Evolutionary conservation across 2,329 filamentous ascomycete genomes (phyloP), one percentile per base, ranked within the genome.

Genomic region (Sporothrix pallida): DNA sequence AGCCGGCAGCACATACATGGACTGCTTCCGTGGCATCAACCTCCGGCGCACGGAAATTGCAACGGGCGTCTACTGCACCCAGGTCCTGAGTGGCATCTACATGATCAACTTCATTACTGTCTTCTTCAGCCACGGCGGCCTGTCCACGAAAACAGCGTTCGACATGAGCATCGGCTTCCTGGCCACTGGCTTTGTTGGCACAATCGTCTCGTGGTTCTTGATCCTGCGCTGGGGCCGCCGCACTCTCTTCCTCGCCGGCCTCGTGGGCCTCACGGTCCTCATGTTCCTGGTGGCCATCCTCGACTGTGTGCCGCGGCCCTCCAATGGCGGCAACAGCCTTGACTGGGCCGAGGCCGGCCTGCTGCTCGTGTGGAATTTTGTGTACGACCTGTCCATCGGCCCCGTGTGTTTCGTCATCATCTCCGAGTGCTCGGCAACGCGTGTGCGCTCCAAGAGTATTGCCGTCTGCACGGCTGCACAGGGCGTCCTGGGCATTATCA

Each of bases 41-140:
- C 78, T 84, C 26, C 83, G 86, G 20, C 84, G 87, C 52, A 88
- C 87, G 0, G 86, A 88, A 78, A 88, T 88, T 52, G 84, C 86
- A 7, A 83, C 84, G 75, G 89, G 90, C 79, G 88, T 90, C 4
- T 92, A 90, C 83, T 86, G 87, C 3, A 89, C 89, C 2, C 90
- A 92, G 78, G 90, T 90, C 23, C 82, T 91, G 2, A 88, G 86
- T 70, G 89, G 90, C 26, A 89, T 89, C 75, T 88, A 89, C 17
- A 87, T 92, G 76, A 89, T 90, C 67, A 87, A 88, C 72, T 92
- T 90, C 75, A 89, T 87, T 0, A 91, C 88, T 1, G 90, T 89
- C 77, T 87, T 87, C 78, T 89, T 90, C 77, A 81, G 87, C 75
- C 86, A 88, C 77, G 88, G 88, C 2, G 88, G 88, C 1, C 79